phyloP scores from a whole-genome alignment of 2,329 filamentous ascomycete species.

The Coniochaeta hoffmannii region DNA sequence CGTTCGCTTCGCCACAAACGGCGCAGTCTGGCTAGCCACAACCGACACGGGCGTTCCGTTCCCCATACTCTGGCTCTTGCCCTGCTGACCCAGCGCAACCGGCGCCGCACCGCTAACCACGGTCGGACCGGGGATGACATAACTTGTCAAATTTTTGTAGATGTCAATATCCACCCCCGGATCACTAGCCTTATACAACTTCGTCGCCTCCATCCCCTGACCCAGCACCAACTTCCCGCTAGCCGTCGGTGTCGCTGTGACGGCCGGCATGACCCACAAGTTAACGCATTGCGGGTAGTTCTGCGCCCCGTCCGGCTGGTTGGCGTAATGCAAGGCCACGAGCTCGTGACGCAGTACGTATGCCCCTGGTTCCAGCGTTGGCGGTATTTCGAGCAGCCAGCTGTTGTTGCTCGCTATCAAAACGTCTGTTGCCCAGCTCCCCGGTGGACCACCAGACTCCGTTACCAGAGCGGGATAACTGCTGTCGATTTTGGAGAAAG shows the following conservation, averaged over 20 bases:
- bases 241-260: background rate
- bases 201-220: slow-evolving; percentile 11
- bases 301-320: slow-evolving; percentile 16
- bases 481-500: slow-evolving; percentile 36
- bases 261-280: slow-evolving; percentile 15
- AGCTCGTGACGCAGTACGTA: slow-evolving; percentile 49
- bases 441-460: slow-evolving; percentile 10
- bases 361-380: slow-evolving; percentile 32
- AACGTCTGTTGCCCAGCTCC: slow-evolving; percentile 33
- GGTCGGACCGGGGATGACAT: slow-evolving; percentile 20
- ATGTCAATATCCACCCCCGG: slow-evolving; percentile 18
- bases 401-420: slow-evolving; percentile 46
- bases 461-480: slow-evolving; percentile 22
- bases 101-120: slow-evolving; percentile 16
- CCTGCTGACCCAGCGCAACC: slow-evolving; percentile 16
- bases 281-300: slow-evolving; percentile 24
- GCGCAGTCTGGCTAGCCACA: slow-evolving; percentile 11
- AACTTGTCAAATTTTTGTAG: slow-evolving; percentile 12
- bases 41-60: slow-evolving; percentile 19
- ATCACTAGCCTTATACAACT: slow-evolving; percentile 16
- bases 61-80: slow-evolving; percentile 7
- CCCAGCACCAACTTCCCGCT: slow-evolving; percentile 5
- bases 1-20: slow-evolving; percentile 5
- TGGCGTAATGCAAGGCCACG: slow-evolving; percentile 29
- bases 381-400: slow-evolving; percentile 38